Evolutionary conservation across 2,329 filamentous ascomycete species (phyloP).

Genomic region (Metarhizium anisopliae): DNA sequence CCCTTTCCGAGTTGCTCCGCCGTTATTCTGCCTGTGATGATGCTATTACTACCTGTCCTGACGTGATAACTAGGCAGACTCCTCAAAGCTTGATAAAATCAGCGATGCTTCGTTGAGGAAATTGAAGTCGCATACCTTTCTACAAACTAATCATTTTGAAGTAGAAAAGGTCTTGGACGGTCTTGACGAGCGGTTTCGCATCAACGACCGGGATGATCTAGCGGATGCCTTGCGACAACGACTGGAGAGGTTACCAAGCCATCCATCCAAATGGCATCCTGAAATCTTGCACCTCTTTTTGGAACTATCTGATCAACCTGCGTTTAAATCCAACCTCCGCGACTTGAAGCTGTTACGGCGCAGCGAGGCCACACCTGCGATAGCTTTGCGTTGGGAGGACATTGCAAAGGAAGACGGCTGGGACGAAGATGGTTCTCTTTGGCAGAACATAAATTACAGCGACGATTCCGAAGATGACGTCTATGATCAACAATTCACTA

Average conservation of each 20-base stretch:
- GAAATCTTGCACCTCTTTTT: constrained; percentile 74
- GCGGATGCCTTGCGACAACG: constrained; percentile 59
- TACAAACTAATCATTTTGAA: constrained; percentile 68
- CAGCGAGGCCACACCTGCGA: constrained; percentile 31
- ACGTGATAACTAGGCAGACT: constrained; percentile 14
- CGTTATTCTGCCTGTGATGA: not conserved
- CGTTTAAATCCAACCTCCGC: constrained; percentile 56
- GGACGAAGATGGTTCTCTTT: constrained; percentile 56
- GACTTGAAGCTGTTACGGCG: constrained; percentile 47
- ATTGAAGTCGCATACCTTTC: constrained; percentile 46
- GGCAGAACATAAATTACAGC: constrained; percentile 61
- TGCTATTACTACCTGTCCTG: not conserved
- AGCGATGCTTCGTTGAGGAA: constrained; percentile 41
- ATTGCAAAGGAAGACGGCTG: constrained; percentile 70
- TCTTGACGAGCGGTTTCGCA: constrained; percentile 76
- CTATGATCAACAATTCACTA: constrained; percentile 24
- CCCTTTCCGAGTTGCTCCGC: not conserved
- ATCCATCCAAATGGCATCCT: constrained; percentile 58
- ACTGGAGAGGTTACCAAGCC: constrained; percentile 46
- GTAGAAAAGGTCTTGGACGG: constrained; percentile 57
- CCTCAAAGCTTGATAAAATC: constrained; percentile 30
- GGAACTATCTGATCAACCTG: constrained; percentile 72
- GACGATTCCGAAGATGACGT: constrained; percentile 52
- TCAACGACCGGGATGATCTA: constrained; percentile 70
- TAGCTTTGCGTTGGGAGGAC: constrained; percentile 65